phyloP scores from a whole-genome alignment of 2,329 filamentous ascomycete species.

The Lachnellula arida region DNA sequence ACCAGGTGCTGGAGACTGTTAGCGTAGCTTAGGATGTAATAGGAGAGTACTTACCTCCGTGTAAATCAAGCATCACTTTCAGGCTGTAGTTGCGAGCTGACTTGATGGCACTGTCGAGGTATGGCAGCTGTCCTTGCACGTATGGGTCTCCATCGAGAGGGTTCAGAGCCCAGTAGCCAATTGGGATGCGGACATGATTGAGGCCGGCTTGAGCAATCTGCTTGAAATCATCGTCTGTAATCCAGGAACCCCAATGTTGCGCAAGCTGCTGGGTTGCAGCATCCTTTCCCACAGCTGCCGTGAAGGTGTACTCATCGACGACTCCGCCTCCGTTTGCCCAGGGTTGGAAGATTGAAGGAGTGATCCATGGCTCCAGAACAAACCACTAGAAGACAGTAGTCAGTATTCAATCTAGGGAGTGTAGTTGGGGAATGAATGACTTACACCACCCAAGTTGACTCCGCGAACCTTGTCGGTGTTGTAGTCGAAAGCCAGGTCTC shows the following conservation, averaged over 20 bases:
- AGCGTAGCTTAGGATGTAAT: neutral
- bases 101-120: conserved; percentile 51
- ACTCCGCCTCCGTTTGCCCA: conserved; percentile 29
- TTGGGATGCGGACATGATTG: conserved; percentile 60
- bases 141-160: conserved; percentile 53
- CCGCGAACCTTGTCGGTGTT: conserved; percentile 52
- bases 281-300: conserved; percentile 42
- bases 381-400: conserved; percentile 17
- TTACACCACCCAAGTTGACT: conserved; percentile 55
- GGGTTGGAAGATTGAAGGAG: conserved; percentile 47
- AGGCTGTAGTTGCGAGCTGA: conserved; percentile 55
- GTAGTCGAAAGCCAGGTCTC: conserved; percentile 45
- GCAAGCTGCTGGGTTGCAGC: conserved; percentile 42
- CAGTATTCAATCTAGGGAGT: neutral
- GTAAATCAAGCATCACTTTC: conserved; percentile 63
- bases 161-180: conserved; percentile 61
- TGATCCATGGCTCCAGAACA: conserved; percentile 45
- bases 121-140: conserved; percentile 55
- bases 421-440: conserved; percentile 42
- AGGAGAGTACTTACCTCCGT: conserved; percentile 47
- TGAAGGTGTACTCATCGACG: conserved; percentile 32
- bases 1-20: conserved; percentile 41
- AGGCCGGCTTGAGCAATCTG: conserved; percentile 43
- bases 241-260: conserved; percentile 55
- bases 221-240: conserved; percentile 39